phyloP scores from a whole-genome alignment of 2,329 filamentous ascomycete genomes.

The Cadophora luteo-olivacea region DNA sequence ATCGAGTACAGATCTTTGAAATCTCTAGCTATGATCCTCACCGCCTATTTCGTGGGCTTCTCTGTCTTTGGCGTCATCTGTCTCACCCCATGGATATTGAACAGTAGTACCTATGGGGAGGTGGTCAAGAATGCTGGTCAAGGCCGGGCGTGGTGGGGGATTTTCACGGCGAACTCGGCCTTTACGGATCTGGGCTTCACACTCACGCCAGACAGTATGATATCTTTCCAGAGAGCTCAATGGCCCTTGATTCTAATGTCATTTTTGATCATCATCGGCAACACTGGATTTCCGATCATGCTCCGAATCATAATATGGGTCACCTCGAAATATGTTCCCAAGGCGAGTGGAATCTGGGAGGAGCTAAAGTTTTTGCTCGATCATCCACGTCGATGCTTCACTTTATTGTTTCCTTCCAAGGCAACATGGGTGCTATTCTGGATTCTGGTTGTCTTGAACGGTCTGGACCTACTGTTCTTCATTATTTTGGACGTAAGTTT shows the following conservation, averaged over 20 bases:
- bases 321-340: conserved; percentile 69
- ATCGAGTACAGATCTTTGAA: conserved; percentile 96
- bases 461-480: conserved; percentile 87
- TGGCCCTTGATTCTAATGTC: conserved; percentile 79
- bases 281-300: conserved; percentile 95
- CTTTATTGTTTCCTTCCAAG: conserved; percentile 85
- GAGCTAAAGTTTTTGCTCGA: conserved; percentile 90
- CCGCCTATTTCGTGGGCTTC: conserved; percentile 83
- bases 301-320: conserved; percentile 92
- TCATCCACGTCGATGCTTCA: conserved; percentile 95
- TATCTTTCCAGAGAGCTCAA: conserved; percentile 79
- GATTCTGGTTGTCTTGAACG: conserved; percentile 82
- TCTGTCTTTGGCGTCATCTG: conserved; percentile 77
- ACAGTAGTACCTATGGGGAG: conserved; percentile 64
- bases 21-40: conserved; percentile 78
- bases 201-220: conserved; percentile 92
- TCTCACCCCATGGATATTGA: conserved; percentile 81
- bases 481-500: conserved; percentile 83
- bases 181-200: conserved; percentile 98
- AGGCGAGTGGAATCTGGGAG: conserved; percentile 78
- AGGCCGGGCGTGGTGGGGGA: conserved; percentile 84
- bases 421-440: conserved; percentile 97
- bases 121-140: conserved; percentile 68
- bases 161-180: conserved; percentile 86
- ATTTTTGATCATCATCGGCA: conserved; percentile 92